Evolutionary conservation across 2,329 filamentous ascomycete species (phyloP).

Genomic region (Metarhizium anisopliae): DNA sequence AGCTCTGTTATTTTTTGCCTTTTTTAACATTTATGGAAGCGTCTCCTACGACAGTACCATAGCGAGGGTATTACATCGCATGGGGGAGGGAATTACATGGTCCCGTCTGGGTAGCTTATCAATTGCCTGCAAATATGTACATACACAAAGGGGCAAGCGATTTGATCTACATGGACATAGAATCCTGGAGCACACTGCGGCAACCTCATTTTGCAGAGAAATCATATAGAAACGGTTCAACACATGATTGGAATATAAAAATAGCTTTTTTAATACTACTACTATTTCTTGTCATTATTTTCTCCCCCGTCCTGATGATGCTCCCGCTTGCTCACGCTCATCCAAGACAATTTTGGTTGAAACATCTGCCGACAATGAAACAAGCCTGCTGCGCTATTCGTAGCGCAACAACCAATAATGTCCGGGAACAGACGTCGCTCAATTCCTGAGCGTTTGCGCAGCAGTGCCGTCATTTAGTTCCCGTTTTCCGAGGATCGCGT

Average conservation of each 20-base stretch:
- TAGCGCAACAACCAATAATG: too few species aligned
- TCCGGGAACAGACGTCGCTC: too few species aligned
- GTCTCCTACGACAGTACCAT: too few species aligned
- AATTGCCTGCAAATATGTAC: neutral
- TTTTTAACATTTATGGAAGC: neutral
- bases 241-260: neutral
- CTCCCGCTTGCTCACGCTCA: too few species aligned
- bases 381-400: too few species aligned
- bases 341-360: too few species aligned
- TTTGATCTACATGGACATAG: neutral
- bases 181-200: neutral
- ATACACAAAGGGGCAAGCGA: neutral
- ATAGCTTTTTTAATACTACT: neutral
- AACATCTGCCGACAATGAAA: too few species aligned
- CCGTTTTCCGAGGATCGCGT: too few species aligned
- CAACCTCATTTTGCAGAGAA: neutral
- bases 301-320: too few species aligned
- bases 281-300: neutral
- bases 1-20: neutral
- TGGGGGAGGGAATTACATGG: neutral
- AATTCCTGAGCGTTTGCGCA: too few species aligned
- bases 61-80: too few species aligned
- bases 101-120: neutral
- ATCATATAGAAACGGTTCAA: neutral
- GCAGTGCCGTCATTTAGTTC: too few species aligned